Base-by-base conservation (phyloP, 2,329 filamentous ascomycete genomes). In the Fusarium nelsonii region DNA sequence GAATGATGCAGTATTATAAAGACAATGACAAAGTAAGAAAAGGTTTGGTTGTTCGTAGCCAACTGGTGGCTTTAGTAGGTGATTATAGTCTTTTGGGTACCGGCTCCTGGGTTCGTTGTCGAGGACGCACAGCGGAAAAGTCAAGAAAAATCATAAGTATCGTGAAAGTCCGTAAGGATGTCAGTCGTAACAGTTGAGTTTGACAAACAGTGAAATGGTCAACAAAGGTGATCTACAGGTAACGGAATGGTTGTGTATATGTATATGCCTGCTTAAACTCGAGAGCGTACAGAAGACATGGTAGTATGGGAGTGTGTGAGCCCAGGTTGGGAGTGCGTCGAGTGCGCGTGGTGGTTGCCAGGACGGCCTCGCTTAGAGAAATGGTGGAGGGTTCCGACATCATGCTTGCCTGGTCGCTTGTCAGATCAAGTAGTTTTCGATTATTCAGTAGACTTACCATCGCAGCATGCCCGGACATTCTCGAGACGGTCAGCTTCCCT, bases 401-500 rank as follows among this genome's bases (percentile, higher is more conserved):
- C 91, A 74, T 93, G 91, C 82, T 92, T 92, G 71, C 91, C 90
- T 92, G 50, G 11, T 3, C 26, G 14, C 44, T 33, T 26, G 9
- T 65, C 46, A 40, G 51, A 69, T 70, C 79, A 74, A 73, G 6
- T 55, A 30, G 4, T 49, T 26, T 26, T 6, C 30, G 11, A 8
- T 2, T 34, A 41, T 32, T 1, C 16, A 6, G 12, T 33, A 10
- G 26, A 53, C 91, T 87, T 86, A 95, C 94, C 96, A 87, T 98
- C 96, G 80, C 96, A 99, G 82, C 96, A 99, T 63, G 95, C 94
- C 77, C 96, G 87, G 69, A 99, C 96, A 78, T 99, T 97, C 84
- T 98, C 95, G 74, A 98, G 85, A 66, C 90, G 87, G 76, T 94
- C 92, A 28, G 90, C 84, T 71, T 94, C 92, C 55, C 89, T 84